Conservation (phyloP, 768 basidiomycete genomes). For the Tricholoma terreum region DNA sequence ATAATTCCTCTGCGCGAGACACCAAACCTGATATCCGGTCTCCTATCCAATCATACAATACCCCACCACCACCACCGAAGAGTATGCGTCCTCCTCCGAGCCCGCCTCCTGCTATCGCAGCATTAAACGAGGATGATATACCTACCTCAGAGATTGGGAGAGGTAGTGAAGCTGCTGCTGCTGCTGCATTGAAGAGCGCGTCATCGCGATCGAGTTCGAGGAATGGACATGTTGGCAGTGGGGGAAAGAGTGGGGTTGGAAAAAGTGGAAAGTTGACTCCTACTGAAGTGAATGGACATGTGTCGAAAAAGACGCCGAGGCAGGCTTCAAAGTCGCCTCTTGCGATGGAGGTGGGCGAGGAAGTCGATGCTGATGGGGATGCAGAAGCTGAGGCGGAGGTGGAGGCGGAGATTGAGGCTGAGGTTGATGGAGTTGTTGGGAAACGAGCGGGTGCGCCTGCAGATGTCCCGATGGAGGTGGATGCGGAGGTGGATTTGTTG, state of each 20-base stretch:
- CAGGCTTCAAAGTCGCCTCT: conserved; percentile 9
- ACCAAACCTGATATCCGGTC: not conserved
- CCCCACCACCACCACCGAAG: not conserved
- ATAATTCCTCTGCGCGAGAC: not conserved
- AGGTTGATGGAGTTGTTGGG: conserved; percentile 19
- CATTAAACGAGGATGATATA: conserved; percentile 19
- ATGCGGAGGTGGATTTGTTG: conserved; percentile 46
- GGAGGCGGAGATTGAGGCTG: conserved; percentile 31
- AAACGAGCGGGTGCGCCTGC: not conserved
- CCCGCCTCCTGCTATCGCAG: conserved; percentile 20
- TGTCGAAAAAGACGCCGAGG: not conserved
- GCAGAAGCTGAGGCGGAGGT: conserved; percentile 34
- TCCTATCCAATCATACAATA: not conserved
- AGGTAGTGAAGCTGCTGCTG: conserved; percentile 16
- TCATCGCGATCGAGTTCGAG: conserved; percentile 17
- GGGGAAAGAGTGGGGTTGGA: not conserved
- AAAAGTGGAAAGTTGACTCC: not conserved
- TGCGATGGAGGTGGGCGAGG: conserved; percentile 26
- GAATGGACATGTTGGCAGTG: conserved; percentile 9
- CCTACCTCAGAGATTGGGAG: conserved; percentile 29
- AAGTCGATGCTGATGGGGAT: conserved; percentile 32
- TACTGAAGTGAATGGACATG: conserved; percentile 7
- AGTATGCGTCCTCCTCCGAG: not conserved
- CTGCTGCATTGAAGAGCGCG: not conserved
- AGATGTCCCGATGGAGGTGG: conserved; percentile 24